These are phyloP conservation scores for Pseudogymnoascus sp. DNA, from an alignment of 2,329 filamentous ascomycete genomes.

Conservation along the genomic window DNA sequence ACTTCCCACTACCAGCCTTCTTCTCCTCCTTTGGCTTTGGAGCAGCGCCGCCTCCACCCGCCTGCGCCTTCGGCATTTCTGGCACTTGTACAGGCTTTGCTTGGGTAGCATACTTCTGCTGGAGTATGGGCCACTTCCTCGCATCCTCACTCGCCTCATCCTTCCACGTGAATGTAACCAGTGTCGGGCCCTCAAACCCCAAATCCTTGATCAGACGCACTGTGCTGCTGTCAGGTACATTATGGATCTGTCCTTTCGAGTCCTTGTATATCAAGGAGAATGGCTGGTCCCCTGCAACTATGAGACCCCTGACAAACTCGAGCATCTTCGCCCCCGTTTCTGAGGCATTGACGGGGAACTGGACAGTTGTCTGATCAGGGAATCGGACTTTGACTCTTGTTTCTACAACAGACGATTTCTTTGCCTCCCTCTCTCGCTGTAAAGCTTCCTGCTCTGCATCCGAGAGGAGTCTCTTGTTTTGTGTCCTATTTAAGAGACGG, in stretches of 20 bases:
- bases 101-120: constrained; percentile 43
- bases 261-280: constrained; percentile 56
- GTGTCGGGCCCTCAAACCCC: constrained; percentile 58
- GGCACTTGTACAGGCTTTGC: constrained; percentile 61
- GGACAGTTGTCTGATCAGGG: constrained; percentile 73
- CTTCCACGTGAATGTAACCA: constrained; percentile 71
- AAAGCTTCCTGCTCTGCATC: constrained; percentile 66
- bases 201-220: constrained; percentile 63
- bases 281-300: constrained; percentile 53
- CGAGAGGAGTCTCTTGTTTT: constrained; percentile 70
- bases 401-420: constrained; percentile 54
- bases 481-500: constrained; percentile 43
- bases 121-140: constrained; percentile 35
- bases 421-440: constrained; percentile 55
- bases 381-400: constrained; percentile 76
- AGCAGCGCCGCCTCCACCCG: constrained; percentile 21
- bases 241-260: constrained; percentile 23
- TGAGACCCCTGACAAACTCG: constrained; percentile 60
- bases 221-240: constrained; percentile 33
- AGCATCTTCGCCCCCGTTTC: constrained; percentile 69
- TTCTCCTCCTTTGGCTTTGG: constrained; percentile 25
- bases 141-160: constrained; percentile 48
- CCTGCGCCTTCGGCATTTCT: constrained; percentile 39
- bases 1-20: constrained; percentile 22
- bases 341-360: constrained; percentile 57